These are phyloP conservation scores for Candida palmyrensis DNA, from an alignment of 805 yeast species.

Conservation along the genomic window DNA sequence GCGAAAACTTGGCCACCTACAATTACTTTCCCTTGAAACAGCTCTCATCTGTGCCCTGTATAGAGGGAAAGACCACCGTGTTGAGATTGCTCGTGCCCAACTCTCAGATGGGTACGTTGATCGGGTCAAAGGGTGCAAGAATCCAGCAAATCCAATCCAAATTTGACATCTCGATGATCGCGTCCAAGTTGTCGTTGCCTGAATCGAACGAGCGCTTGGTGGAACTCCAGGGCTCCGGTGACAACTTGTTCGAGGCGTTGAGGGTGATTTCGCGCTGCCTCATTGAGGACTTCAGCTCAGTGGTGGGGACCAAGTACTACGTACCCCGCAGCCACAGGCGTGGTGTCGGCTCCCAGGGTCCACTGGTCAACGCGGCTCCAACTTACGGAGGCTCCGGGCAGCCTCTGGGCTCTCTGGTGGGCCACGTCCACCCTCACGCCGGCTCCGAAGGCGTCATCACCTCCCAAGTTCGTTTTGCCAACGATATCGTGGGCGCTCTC, in stretches of 20 bases:
- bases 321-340: conserved; percentile 38
- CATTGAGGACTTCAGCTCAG: conserved; percentile 66
- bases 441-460: conserved; percentile 12
- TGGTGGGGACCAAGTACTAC: conserved; percentile 60
- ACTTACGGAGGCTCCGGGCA: neutral
- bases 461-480: conserved; percentile 57
- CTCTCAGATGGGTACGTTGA: conserved; percentile 81
- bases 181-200: conserved; percentile 77
- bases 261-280: conserved; percentile 63
- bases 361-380: neutral
- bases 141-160: conserved; percentile 73
- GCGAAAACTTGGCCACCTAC: conserved; percentile 32
- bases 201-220: conserved; percentile 82
- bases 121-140: conserved; percentile 77
- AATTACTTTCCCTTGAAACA: conserved; percentile 57
- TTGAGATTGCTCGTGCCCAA: conserved; percentile 76
- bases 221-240: conserved; percentile 78
- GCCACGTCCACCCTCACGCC: neutral
- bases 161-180: conserved; percentile 73
- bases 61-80: conserved; percentile 47
- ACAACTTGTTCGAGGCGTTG: conserved; percentile 52
- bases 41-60: conserved; percentile 46
- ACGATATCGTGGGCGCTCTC: conserved; percentile 82
- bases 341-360: conserved; percentile 1
- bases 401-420: too few relatives aligned